phyloP scores from a whole-genome alignment of 768 basidiomycete species.

The Mrakia frigida region DNA sequence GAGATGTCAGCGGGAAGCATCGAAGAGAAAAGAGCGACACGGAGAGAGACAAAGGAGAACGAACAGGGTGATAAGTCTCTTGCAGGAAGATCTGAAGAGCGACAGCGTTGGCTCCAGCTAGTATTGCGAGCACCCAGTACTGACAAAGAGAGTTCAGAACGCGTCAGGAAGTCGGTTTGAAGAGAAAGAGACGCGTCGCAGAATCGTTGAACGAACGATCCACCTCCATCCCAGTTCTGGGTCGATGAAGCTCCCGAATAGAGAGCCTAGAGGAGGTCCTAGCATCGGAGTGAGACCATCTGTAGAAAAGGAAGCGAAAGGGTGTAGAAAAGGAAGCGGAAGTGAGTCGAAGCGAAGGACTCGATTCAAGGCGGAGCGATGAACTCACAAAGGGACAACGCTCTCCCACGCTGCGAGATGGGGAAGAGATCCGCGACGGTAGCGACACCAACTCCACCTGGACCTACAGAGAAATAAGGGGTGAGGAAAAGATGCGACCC shows the following conservation, averaged over 20 bases:
- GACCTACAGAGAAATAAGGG: too few species aligned
- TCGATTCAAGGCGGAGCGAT: too few species aligned
- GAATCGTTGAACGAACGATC: background rate
- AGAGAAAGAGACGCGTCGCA: background rate
- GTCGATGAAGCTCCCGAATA: background rate
- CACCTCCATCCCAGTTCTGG: background rate
- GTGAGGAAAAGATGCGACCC: background rate
- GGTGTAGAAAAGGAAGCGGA: background rate
- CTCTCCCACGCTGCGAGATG: background rate
- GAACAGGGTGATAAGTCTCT: conserved; percentile 1
- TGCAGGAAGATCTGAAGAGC: conserved; percentile 1
- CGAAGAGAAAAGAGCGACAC: background rate
- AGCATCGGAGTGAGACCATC: background rate
- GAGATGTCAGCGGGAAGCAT: background rate
- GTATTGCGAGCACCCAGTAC: background rate
- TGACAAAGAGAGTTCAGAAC: background rate
- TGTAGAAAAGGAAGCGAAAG: background rate
- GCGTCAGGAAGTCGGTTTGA: background rate
- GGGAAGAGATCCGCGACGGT: conserved; percentile 3
- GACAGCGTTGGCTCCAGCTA: background rate
- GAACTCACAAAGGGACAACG: background rate
- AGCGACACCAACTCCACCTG: background rate
- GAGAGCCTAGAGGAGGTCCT: background rate
- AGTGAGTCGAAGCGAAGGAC: too few species aligned
- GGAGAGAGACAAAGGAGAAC: background rate